Base-by-base conservation (phyloP, 164 flowering plant genomes). In the Sextonia rubra region DNA sequence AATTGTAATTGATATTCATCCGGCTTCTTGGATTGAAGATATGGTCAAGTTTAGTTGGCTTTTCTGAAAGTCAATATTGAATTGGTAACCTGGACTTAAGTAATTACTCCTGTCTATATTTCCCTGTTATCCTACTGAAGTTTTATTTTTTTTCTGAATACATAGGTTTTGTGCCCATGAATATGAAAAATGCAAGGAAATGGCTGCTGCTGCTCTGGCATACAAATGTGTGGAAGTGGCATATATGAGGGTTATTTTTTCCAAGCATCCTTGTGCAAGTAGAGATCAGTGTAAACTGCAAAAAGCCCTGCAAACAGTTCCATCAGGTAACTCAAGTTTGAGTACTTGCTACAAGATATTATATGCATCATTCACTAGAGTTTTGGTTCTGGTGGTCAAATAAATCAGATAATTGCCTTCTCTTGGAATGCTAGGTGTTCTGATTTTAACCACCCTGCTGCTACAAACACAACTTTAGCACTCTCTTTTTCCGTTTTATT, bases 161-260 rank as follows among this genome's bases (percentile, higher is more conserved):
- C 49, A 63, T 85, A 92, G 97, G 70, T 79, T 71, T 37, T 91
- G 94, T 81, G 97, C 93, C 29, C 76, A n/a, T 70, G 93, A 87
- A 82, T 94, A 84, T 83, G 97, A 90, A 77, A 84, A 69, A 69
- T 27, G 60, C 73, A 74, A 82, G 73, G 89, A 88, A 61, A 87
- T 89, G 92, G 89, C 91, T 70, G 84, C 89, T 67, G 92, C 97
- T 77, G 86, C 97, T 63, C 79, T 94, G 80, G 93, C 95, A 55
- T 92, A 88, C 82, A 94, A 94, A 80, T 94, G 98, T 77, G 77
- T 85, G 83, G 97, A 94, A 76, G 95, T 92, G 76, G 91, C 98
- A 32, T 85, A 83, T 79, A 77, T 90, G 90, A 83, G 88, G 83
- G 83, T 88, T 29, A 81, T 88, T 69, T 89, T 86, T 74, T 86